Percentiles rank a stretch among this genome's conserved stretches.
Conservation (phyloP, 345 rosid species). For the Trapa bicornis region DNA sequence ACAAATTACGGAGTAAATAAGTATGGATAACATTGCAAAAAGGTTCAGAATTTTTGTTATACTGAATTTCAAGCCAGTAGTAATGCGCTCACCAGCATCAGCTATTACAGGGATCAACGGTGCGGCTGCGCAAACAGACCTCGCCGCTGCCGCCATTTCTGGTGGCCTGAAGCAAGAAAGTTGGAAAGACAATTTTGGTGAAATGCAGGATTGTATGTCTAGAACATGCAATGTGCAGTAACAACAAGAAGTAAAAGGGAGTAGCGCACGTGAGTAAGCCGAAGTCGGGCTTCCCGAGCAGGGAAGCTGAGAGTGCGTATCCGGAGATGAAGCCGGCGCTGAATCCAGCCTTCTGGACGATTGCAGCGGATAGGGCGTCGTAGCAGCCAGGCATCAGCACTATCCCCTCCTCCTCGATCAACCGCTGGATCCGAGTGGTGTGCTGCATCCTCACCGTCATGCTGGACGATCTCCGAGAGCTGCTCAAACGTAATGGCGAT, state of each 20-base stretch:
- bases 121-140: constrained; percentile 34
- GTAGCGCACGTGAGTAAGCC: constrained; percentile 32
- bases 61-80: neutral
- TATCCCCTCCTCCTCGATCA: constrained; percentile 35
- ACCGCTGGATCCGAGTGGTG: constrained; percentile 31
- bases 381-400: constrained; percentile 41
- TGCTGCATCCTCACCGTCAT: constrained; percentile 27
- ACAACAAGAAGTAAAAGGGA: neutral
- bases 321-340: constrained; percentile 39
- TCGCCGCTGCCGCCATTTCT: constrained; percentile 40
- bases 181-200: neutral
- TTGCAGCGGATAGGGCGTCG: constrained; percentile 43
- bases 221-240: neutral
- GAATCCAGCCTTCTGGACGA: constrained; percentile 35
- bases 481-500: neutral
- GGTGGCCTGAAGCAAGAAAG: constrained; percentile 21
- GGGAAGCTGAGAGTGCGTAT: constrained; percentile 38
- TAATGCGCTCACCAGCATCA: constrained; percentile 23
- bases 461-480: constrained; percentile 2
- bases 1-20: neutral
- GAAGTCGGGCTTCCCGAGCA: constrained; percentile 39
- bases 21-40: neutral
- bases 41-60: neutral
- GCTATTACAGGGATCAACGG: constrained; percentile 26
- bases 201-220: too few species aligned